Conservation (phyloP, 169 alveolate genomes). For the Neospora caninum region DNA sequence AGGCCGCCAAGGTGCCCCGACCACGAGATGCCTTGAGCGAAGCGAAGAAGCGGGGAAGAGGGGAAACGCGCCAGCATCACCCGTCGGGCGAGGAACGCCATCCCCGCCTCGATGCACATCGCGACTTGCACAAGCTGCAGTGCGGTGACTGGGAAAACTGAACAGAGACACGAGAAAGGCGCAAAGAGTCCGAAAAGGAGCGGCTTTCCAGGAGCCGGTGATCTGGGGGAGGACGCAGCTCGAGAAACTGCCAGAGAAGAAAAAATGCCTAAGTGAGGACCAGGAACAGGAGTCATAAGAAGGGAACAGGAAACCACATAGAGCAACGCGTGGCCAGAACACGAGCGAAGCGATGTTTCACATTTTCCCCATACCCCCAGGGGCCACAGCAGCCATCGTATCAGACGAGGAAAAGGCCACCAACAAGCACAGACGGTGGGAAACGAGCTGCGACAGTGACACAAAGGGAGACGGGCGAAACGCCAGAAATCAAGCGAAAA, state of each 20-base stretch:
- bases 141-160: constrained; percentile 38
- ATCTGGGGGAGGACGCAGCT: background rate
- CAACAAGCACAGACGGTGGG: too few species aligned
- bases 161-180: background rate
- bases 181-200: background rate
- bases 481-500: too few species aligned
- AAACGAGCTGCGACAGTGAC: too few species aligned
- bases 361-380: too few species aligned
- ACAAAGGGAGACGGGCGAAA: too few species aligned
- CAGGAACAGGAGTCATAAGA: background rate
- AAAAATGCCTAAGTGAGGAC: background rate
- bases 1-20: constrained; percentile 54
- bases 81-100: constrained; percentile 28
- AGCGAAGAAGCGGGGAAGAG: background rate
- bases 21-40: constrained; percentile 45
- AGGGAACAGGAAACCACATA: too few species aligned
- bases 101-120: background rate
- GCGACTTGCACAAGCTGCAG: constrained; percentile 19
- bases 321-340: too few species aligned
- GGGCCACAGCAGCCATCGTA: too few species aligned
- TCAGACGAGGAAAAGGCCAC: too few species aligned
- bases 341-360: too few species aligned
- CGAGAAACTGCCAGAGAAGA: background rate
- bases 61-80: background rate
- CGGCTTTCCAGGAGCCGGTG: background rate